Base-by-base conservation (phyloP, 345 rosid species). In the Hypericum perforatum region DNA sequence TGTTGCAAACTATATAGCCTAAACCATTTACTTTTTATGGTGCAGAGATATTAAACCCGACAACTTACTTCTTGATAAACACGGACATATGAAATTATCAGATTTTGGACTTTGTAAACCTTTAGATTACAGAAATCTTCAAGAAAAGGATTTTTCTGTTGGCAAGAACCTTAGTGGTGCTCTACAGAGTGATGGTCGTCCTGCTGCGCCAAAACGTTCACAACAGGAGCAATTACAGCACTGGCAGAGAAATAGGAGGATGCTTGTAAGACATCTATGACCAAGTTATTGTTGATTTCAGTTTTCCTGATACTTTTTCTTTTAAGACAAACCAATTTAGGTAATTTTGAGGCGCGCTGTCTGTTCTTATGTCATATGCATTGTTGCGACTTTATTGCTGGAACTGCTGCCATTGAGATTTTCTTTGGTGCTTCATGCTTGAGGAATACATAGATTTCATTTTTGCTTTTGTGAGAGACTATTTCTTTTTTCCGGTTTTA, bases 21-120 rank as follows among this genome's bases (percentile, higher is more conserved):
- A 7, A 7, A 68, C 13, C 42, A 41, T 53, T 45, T 52, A 50
- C 56, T n/a, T 40, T 52, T 45, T 41, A 7, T 52, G 36, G 43
- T 63, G 11, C 66, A 81, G 88, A 74, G 88, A 81, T 66, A 81
- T 81, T 64, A 81, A 81, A 74, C 88, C 88, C 56, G 88, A 81
- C 63, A 81, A 78, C 69, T 60, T 81, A 54, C 78, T 81, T 66
- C 78, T 78, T 40, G 82, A 80, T 63, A 73, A 66, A 57, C 37
- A 74, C 9, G 84, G 88, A 38, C 84, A 78, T 75, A 78, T 78
- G 76, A 78, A 76, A 71, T 75, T 81, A 48, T 81, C 84, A 32
- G 88, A 81, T 69, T 81, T 81, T 72, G 88, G 88, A 45, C 66
- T 81, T 62, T 78, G 88, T 41, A 81, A 81, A 66, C 82, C 88